phyloP scores from a whole-genome alignment of 2,329 filamentous ascomycete species.

The Zasmidium angulare region DNA sequence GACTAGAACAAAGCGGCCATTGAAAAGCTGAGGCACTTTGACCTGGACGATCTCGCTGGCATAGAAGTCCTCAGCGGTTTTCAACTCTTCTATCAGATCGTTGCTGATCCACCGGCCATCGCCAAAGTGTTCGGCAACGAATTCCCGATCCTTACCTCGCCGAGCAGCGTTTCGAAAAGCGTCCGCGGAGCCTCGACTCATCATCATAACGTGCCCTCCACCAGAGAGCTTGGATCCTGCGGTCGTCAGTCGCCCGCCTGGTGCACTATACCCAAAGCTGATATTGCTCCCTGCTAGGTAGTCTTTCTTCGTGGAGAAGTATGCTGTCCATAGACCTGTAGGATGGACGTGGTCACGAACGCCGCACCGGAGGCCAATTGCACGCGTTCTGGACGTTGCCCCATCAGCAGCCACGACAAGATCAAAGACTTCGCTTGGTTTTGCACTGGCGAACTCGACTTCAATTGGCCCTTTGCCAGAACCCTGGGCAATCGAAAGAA shows the following conservation, averaged over 20 bases:
- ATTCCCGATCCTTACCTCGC: constrained; percentile 35
- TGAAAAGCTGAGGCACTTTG: constrained; percentile 31
- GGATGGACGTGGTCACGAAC: constrained; percentile 41
- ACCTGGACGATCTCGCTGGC: constrained; percentile 36
- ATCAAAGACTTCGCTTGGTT: constrained; percentile 42
- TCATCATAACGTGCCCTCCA: background rate
- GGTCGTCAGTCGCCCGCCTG: constrained; percentile 41
- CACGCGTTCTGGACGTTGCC: constrained; percentile 48
- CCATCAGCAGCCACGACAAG: constrained; percentile 53
- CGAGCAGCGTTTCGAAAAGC: constrained; percentile 44
- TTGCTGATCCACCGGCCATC: constrained; percentile 25
- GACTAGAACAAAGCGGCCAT: constrained; percentile 40
- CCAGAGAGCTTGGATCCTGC: constrained; percentile 24
- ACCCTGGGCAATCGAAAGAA: constrained; percentile 38
- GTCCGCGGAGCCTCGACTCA: constrained; percentile 13
- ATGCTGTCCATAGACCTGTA: constrained; percentile 44
- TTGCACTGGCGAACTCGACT: constrained; percentile 44
- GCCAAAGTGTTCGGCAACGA: constrained; percentile 24
- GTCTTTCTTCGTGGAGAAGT: constrained; percentile 43
- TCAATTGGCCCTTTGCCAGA: constrained; percentile 33
- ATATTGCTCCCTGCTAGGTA: constrained; percentile 41
- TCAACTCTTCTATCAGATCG: constrained; percentile 21
- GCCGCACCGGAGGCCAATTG: constrained; percentile 44
- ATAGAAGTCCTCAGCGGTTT: constrained; percentile 27
- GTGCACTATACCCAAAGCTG: constrained; percentile 39